Evolutionary conservation across 129 eudicot species (phyloP).

Genomic region (Mikania micrantha): DNA sequence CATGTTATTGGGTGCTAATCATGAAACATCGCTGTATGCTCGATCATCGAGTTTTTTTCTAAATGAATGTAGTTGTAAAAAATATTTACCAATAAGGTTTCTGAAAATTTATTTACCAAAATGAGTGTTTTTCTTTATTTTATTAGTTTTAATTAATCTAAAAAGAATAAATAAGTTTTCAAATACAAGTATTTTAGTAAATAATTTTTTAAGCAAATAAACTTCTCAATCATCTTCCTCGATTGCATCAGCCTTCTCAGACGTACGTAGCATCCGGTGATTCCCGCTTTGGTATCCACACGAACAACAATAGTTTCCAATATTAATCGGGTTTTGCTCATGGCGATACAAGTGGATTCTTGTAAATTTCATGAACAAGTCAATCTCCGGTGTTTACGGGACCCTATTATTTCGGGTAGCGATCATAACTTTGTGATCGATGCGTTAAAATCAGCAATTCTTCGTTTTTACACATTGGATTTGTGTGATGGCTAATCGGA

Average conservation of each 20-base stretch:
- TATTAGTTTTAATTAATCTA: no score
- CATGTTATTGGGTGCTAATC: no score
- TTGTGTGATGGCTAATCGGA: conserved; percentile 19
- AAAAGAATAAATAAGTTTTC: no score
- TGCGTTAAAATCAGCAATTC: background rate
- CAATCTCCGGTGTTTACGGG: conserved; percentile 12
- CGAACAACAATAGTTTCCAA: background rate
- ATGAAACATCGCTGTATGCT: no score
- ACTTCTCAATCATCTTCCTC: background rate
- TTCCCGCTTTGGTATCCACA: background rate
- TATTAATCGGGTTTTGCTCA: background rate
- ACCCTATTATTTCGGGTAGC: conserved; percentile 12
- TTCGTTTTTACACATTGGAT: conserved; percentile 3
- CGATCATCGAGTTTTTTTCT: no score
- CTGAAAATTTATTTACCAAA: no score
- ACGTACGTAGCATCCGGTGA: background rate
- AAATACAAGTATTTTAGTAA: no score
- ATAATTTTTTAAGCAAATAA: no score
- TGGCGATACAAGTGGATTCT: conserved; percentile 10
- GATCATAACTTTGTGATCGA: conserved; percentile 22
- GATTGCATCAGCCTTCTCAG: background rate
- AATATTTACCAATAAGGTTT: no score
- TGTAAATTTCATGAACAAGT: conserved; percentile 5
- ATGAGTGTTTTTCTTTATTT: no score
- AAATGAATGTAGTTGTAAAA: no score